These are phyloP conservation scores for Paracoccidioides lutzii DNA, from an alignment of 2,329 filamentous ascomycete species.

Conservation along the genomic window DNA sequence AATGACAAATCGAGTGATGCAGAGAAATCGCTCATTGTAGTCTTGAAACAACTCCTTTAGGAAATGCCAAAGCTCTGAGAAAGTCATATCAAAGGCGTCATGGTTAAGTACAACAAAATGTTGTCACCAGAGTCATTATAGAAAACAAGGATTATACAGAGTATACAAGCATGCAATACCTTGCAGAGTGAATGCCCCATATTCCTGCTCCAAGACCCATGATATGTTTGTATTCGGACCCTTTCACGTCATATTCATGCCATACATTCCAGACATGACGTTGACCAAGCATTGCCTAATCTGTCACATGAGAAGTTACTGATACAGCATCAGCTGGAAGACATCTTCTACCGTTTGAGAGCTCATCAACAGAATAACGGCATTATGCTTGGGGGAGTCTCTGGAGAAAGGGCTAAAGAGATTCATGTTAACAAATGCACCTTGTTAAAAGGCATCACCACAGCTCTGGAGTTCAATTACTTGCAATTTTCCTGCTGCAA, in stretches of 20 bases:
- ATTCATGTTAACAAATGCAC: slow-evolving; percentile 12
- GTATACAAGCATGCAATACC: slow-evolving; percentile 18
- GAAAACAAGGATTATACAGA: slow-evolving; percentile 13
- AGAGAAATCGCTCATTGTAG: not conserved
- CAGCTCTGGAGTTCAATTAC: slow-evolving; percentile 11
- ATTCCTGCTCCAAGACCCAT: slow-evolving; percentile 19
- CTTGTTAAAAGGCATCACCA: slow-evolving; percentile 16
- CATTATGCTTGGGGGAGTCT: slow-evolving; percentile 14
- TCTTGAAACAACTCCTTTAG: slow-evolving; percentile 15
- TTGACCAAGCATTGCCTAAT: slow-evolving; percentile 15
- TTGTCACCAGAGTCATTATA: slow-evolving; percentile 14
- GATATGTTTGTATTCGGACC: slow-evolving; percentile 15
- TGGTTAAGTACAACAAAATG: slow-evolving; percentile 16
- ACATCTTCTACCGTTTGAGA: slow-evolving; percentile 14
- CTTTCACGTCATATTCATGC: slow-evolving; percentile 19
- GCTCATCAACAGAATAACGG: slow-evolving; percentile 11
- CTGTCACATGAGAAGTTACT: slow-evolving; percentile 11
- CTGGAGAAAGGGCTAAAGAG: slow-evolving; percentile 19
- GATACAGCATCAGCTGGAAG: slow-evolving; percentile 9
- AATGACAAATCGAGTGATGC: not conserved
- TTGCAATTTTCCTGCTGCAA: slow-evolving; percentile 17
- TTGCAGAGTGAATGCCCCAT: slow-evolving; percentile 14
- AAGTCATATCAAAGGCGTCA: slow-evolving; percentile 12
- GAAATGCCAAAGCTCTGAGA: slow-evolving; percentile 16
- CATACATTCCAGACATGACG: slow-evolving; percentile 15